A percentile compares a stretch with the other conserved stretches of the same genome.
phyloP scores from a whole-genome alignment of 345 rosid genomes.

The Gossypioides kirkii region DNA sequence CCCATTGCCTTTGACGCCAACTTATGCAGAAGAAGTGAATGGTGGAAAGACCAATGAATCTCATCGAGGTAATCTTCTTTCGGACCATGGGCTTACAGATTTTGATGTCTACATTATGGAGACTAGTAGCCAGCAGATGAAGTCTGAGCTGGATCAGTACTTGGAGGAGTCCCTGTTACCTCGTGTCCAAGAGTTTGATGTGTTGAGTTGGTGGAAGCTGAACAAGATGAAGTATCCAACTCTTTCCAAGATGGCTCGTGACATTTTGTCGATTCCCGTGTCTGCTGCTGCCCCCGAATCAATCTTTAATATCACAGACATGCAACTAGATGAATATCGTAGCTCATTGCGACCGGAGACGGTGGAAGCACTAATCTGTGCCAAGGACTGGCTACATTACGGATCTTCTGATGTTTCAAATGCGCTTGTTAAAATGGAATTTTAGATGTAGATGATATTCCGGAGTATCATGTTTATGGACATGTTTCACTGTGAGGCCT shows the following conservation, averaged over 20 bases:
- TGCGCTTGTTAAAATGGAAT: constrained; percentile 54
- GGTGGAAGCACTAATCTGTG: constrained; percentile 80
- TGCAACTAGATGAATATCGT: constrained; percentile 66
- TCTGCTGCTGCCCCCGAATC: constrained; percentile 49
- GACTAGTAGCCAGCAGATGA: constrained; percentile 59
- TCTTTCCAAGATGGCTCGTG: constrained; percentile 85
- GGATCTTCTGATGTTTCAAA: constrained; percentile 32
- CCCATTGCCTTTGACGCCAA: constrained; percentile 58
- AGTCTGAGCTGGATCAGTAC: constrained; percentile 85
- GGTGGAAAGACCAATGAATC: constrained; percentile 25
- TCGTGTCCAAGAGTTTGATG: constrained; percentile 68
- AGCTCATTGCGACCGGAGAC: constrained; percentile 79
- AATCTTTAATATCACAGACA: constrained; percentile 48
- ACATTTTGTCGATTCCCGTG: constrained; percentile 60
- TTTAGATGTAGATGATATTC: constrained; percentile 25
- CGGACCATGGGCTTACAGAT: constrained; percentile 68
- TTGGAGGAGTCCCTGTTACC: constrained; percentile 79
- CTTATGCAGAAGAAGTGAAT: constrained; percentile 52
- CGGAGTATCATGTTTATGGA: not conserved
- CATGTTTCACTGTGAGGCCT: constrained; percentile 11
- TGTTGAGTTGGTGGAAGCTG: constrained; percentile 88
- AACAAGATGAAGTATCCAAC: constrained; percentile 81
- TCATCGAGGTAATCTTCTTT: constrained; percentile 33
- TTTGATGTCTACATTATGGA: constrained; percentile 80
- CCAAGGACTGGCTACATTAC: constrained; percentile 77